Conservation (phyloP, 2,329 filamentous ascomycete genomes). For the Microsporum ferrugineum region DNA sequence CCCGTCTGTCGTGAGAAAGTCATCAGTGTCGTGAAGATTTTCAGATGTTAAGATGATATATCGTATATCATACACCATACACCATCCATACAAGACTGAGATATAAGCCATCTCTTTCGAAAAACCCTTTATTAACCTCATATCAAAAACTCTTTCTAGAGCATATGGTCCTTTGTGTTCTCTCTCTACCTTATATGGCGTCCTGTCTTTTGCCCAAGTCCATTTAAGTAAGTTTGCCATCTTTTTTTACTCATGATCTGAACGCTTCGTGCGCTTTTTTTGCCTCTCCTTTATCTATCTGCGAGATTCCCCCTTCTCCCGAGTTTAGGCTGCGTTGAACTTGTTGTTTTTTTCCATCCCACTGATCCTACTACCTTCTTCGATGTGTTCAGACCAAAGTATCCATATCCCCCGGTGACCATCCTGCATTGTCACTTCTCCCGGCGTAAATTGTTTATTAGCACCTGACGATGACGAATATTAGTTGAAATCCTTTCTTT, state of each 20-base stretch:
- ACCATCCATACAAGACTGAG: not conserved
- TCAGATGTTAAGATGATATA: slow-evolving; percentile 26
- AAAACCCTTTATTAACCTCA: not conserved
- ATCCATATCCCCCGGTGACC: not conserved
- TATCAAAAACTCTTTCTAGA: not conserved
- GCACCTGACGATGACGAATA: not conserved
- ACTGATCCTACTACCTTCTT: not conserved
- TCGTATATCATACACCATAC: not conserved
- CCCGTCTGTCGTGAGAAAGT: slow-evolving; percentile 51
- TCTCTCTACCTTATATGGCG: not conserved
- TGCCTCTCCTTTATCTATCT: not conserved
- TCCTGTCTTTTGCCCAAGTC: not conserved
- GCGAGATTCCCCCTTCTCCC: not conserved
- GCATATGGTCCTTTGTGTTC: not conserved
- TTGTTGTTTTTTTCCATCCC: not conserved
- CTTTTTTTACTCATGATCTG: slow-evolving; percentile 1
- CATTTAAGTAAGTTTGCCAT: not conserved
- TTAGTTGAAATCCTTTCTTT: not conserved
- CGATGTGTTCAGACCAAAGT: not conserved
- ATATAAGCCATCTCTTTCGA: not conserved
- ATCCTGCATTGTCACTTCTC: not conserved
- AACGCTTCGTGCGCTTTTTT: not conserved
- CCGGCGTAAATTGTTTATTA: slow-evolving; percentile 3
- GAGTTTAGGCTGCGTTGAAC: not conserved
- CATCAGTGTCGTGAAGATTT: slow-evolving; percentile 48